These are phyloP conservation scores for Cercospora sojina DNA, from an alignment of 2,329 filamentous ascomycete species.

Conservation along the genomic window DNA sequence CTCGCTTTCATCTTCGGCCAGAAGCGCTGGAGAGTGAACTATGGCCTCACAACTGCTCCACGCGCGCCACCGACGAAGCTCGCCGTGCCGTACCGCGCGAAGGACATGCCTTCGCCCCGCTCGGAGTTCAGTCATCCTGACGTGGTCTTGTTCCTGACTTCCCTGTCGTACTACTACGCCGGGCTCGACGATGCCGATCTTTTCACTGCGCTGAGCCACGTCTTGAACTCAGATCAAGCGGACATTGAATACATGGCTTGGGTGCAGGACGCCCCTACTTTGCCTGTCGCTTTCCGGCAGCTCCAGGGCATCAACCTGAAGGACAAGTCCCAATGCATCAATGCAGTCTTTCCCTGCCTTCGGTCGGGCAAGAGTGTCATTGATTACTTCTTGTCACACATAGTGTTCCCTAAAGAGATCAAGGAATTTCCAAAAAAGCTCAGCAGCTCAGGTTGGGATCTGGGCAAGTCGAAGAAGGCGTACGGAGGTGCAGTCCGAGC, in stretches of 20 bases:
- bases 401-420: constrained; percentile 63
- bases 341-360: constrained; percentile 43
- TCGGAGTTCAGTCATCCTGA: constrained; percentile 70
- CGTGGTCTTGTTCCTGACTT: constrained; percentile 64
- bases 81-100: constrained; percentile 65
- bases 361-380: constrained; percentile 55
- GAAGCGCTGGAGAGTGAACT: constrained; percentile 68
- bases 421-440: constrained; percentile 65
- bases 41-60: constrained; percentile 32
- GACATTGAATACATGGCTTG: constrained; percentile 32
- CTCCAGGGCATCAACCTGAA: constrained; percentile 33
- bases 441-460: constrained; percentile 66
- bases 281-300: constrained; percentile 24
- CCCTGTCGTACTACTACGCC: constrained; percentile 65
- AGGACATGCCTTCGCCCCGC: constrained; percentile 61
- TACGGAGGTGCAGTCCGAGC: constrained; percentile 56
- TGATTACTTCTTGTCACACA: constrained; percentile 66
- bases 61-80: constrained; percentile 52
- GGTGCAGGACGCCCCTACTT: constrained; percentile 17
- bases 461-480: constrained; percentile 54
- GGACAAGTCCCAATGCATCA: constrained; percentile 27
- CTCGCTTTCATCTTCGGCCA: constrained; percentile 59
- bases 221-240: constrained; percentile 29
- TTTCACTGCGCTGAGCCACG: constrained; percentile 37
- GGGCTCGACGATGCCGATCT: constrained; percentile 53